Conservation (phyloP, 2,329 filamentous ascomycete genomes). For the Penicillium expansum region DNA sequence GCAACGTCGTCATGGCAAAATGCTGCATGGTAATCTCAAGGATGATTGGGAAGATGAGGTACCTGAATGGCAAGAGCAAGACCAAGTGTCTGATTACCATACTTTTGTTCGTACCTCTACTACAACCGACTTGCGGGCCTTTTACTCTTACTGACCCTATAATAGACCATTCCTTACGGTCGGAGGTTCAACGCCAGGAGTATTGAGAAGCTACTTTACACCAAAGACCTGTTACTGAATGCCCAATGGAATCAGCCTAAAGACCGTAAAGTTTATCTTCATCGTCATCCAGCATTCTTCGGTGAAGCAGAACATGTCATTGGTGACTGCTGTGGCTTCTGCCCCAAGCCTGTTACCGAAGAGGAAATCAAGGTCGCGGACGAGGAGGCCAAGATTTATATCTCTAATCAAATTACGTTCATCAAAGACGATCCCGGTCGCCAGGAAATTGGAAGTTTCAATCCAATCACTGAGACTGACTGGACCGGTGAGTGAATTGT, state of each 20-base stretch:
- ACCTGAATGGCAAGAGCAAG: slow-evolving; percentile 75
- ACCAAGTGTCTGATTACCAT: slow-evolving; percentile 76
- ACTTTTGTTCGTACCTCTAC: slow-evolving; percentile 64
- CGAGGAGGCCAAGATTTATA: slow-evolving; percentile 71
- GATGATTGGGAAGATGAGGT: slow-evolving; percentile 74
- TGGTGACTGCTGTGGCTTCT: slow-evolving; percentile 77
- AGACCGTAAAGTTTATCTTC: slow-evolving; percentile 71
- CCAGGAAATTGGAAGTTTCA: slow-evolving; percentile 70
- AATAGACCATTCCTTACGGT: slow-evolving; percentile 40
- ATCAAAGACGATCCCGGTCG: slow-evolving; percentile 78
- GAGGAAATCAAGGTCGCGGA: slow-evolving; percentile 70
- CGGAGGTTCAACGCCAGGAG: slow-evolving; percentile 42
- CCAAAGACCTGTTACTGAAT: slow-evolving; percentile 76
- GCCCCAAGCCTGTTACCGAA: slow-evolving; percentile 65
- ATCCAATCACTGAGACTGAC: slow-evolving; percentile 75
- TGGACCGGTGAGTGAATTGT: slow-evolving; percentile 58
- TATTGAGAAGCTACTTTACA: slow-evolving; percentile 80
- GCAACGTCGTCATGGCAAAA: slow-evolving; percentile 36
- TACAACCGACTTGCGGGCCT: slow-evolving; percentile 29
- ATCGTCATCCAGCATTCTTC: slow-evolving; percentile 84
- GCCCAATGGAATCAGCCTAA: slow-evolving; percentile 81
- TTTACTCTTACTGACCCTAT: slow-evolving; percentile 42
- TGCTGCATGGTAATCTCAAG: slow-evolving; percentile 69
- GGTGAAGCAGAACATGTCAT: slow-evolving; percentile 72
- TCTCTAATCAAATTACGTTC: slow-evolving; percentile 71